Percentiles rank a stretch among this genome's conserved stretches.
phyloP scores from a whole-genome alignment of 2,329 filamentous ascomycete genomes.

The Pestalotiopsis fici region DNA sequence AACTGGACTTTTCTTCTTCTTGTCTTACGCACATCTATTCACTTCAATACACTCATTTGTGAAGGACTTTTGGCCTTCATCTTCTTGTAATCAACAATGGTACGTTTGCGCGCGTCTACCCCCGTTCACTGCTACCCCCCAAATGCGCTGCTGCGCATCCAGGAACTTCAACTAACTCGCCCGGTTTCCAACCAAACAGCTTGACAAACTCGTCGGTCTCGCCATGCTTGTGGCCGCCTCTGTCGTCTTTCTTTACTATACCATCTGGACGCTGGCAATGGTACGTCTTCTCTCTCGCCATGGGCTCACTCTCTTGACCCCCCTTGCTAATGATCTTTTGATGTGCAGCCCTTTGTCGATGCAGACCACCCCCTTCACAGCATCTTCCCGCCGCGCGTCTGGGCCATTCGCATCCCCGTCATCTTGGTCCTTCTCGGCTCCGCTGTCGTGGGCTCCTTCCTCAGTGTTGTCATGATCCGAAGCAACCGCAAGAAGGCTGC shows the following conservation, averaged over 20 bases:
- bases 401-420: conserved; percentile 97
- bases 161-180: neutral
- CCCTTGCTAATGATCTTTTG: conserved; percentile 1
- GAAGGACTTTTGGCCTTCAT: neutral
- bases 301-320: neutral
- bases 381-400: conserved; percentile 95
- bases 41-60: conserved; percentile 11
- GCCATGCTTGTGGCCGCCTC: conserved; percentile 69
- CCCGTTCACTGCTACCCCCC: neutral
- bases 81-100: conserved; percentile 28
- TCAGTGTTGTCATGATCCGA: conserved; percentile 96
- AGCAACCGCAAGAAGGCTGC: conserved; percentile 97
- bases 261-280: conserved; percentile 96
- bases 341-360: conserved; percentile 88
- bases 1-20: neutral
- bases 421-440: conserved; percentile 91
- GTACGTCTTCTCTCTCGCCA: conserved; percentile 50
- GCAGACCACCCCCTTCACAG: conserved; percentile 89
- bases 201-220: conserved; percentile 79
- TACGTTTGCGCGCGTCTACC: conserved; percentile 12
- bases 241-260: conserved; percentile 81
- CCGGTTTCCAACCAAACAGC: conserved; percentile 68
- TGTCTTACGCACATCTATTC: neutral
- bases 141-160: neutral
- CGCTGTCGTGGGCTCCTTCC: conserved; percentile 93